phyloP scores from a whole-genome alignment of 2,329 filamentous ascomycete genomes.

The Pseudopithomyces maydicus region DNA sequence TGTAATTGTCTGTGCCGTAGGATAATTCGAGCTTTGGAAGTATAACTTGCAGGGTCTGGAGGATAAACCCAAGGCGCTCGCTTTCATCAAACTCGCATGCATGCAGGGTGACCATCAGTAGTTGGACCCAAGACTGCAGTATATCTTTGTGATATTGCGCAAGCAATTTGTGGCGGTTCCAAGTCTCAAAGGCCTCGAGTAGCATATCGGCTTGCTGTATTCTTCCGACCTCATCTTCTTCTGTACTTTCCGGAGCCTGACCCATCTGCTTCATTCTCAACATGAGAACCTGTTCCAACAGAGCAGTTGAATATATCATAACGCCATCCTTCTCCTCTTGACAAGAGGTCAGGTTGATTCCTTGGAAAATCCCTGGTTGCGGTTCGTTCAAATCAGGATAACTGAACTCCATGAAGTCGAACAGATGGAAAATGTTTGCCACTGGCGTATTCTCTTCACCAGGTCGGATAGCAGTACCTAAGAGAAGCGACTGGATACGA shows the following conservation, averaged over 20 bases:
- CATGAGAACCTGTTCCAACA: slow-evolving; percentile 74
- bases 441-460: slow-evolving; percentile 70
- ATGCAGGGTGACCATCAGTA: slow-evolving; percentile 82
- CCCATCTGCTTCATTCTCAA: slow-evolving; percentile 69
- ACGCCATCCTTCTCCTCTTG: slow-evolving; percentile 61
- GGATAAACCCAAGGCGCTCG: slow-evolving; percentile 75
- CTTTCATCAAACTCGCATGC: slow-evolving; percentile 78
- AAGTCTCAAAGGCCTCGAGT: slow-evolving; percentile 64
- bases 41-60: slow-evolving; percentile 85
- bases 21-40: slow-evolving; percentile 84
- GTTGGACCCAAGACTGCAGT: slow-evolving; percentile 81
- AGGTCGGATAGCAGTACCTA: slow-evolving; percentile 73
- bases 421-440: slow-evolving; percentile 85
- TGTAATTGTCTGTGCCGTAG: slow-evolving; percentile 68
- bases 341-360: slow-evolving; percentile 71
- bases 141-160: slow-evolving; percentile 65
- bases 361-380: slow-evolving; percentile 66
- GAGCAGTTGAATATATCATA: slow-evolving; percentile 69
- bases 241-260: slow-evolving; percentile 44
- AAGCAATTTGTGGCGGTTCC: slow-evolving; percentile 68
- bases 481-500: slow-evolving; percentile 65
- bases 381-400: slow-evolving; percentile 54
- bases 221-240: slow-evolving; percentile 41
- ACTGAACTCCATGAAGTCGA: slow-evolving; percentile 81
- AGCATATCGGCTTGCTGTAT: slow-evolving; percentile 60